Conservation (phyloP, 441 rosid species). For the Euphorbia neoarborescens region DNA sequence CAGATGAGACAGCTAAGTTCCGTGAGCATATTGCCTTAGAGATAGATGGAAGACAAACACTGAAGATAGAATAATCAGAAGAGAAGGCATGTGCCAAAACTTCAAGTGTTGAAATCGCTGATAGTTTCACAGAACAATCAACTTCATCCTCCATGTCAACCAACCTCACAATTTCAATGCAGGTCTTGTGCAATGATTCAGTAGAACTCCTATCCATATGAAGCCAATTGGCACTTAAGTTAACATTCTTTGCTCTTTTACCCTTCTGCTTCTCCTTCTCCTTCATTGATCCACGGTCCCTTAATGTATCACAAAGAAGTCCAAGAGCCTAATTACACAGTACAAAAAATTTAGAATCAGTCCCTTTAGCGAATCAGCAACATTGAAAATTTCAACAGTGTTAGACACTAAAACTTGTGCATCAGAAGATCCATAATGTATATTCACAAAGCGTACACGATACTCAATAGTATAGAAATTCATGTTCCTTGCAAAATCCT, state of each 20-base stretch:
- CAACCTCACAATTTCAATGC: conserved; percentile 54
- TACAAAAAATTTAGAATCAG: neutral
- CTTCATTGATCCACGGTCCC: conserved; percentile 40
- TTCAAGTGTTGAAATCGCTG: conserved; percentile 76
- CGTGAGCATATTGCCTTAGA: conserved; percentile 53
- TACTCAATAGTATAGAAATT: neutral
- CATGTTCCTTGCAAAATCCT: neutral
- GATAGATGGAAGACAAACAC: conserved; percentile 62
- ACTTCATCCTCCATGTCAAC: conserved; percentile 47
- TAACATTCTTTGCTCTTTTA: conserved; percentile 30
- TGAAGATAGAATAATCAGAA: conserved; percentile 58
- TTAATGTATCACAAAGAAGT: conserved; percentile 60
- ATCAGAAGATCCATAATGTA: neutral
- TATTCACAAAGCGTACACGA: neutral
- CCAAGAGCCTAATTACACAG: conserved; percentile 59
- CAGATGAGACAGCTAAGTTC: conserved; percentile 54
- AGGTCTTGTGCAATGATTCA: conserved; percentile 53
- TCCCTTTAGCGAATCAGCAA: neutral
- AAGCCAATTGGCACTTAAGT: conserved; percentile 41
- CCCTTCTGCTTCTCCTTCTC: conserved; percentile 42
- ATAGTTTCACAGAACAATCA: conserved; percentile 47
- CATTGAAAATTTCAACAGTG: neutral
- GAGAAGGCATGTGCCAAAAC: conserved; percentile 62
- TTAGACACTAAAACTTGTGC: neutral
- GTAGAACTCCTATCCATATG: conserved; percentile 48